phyloP scores from a whole-genome alignment of 164 flowering plant genomes.

The Piper betle region DNA sequence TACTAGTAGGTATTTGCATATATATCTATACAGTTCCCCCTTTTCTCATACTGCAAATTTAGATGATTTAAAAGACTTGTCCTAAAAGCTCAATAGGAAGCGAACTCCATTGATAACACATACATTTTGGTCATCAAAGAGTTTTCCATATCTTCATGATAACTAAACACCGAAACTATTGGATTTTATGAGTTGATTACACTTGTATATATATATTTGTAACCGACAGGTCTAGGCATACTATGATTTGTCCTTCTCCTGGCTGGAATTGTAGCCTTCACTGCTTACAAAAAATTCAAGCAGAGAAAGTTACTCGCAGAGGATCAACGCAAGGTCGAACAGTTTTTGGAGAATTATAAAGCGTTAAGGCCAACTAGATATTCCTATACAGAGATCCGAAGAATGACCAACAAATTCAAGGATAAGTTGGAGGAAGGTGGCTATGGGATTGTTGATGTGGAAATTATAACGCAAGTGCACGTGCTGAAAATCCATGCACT shows the following conservation, averaged over 20 bases:
- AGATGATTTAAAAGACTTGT: no score
- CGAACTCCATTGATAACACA: no score
- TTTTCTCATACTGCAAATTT: no score
- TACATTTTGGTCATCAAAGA: no score
- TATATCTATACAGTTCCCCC: no score
- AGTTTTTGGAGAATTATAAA: constrained; percentile 14
- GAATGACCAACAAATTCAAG: constrained; percentile 25
- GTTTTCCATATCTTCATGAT: no score
- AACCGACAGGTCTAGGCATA: not conserved
- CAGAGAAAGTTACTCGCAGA: not conserved
- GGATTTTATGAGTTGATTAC: not conserved
- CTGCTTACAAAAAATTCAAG: not conserved
- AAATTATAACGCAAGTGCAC: not conserved
- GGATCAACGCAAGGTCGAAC: constrained; percentile 1
- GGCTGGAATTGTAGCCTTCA: not conserved
- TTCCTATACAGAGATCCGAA: constrained; percentile 19
- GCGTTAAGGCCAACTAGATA: constrained; percentile 20
- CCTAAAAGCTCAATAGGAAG: no score
- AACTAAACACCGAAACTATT: not conserved
- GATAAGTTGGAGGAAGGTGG: constrained; percentile 33
- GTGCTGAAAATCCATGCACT: not conserved
- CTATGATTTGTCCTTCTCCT: not conserved
- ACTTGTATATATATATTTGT: not conserved
- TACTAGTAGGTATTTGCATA: not conserved
- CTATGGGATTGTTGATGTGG: not conserved